phyloP scores from a whole-genome alignment of 2,329 filamentous ascomycete species.

The Cryphonectria japonica region DNA sequence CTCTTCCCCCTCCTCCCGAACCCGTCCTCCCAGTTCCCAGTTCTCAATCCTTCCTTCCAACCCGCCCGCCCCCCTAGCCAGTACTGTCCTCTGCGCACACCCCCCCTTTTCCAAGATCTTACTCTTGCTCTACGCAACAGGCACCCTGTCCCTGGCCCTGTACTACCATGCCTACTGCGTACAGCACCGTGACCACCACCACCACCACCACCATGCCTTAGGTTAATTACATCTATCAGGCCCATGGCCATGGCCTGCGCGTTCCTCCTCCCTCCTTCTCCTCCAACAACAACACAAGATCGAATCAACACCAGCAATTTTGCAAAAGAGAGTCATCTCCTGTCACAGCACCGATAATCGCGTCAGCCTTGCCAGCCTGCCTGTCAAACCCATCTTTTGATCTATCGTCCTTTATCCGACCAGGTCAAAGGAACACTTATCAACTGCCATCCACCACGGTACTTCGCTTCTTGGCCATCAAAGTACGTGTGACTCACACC shows the following conservation, averaged over 20 bases:
- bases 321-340: conserved; percentile 57
- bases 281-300: conserved; percentile 55
- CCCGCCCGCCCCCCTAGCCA: background rate
- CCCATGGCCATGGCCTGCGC: conserved; percentile 32
- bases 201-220: conserved; percentile 9
- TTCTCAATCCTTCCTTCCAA: conserved; percentile 12
- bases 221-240: conserved; percentile 23
- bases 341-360: conserved; percentile 65
- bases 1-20: background rate
- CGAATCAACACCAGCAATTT: conserved; percentile 45
- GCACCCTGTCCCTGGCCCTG: conserved; percentile 14
- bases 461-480: conserved; percentile 40
- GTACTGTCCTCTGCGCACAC: background rate
- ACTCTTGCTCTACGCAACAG: background rate
- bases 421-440: conserved; percentile 32
- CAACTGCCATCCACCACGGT: conserved; percentile 33
- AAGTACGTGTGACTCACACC: conserved; percentile 43
- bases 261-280: conserved; percentile 42
- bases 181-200: background rate
- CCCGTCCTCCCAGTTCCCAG: background rate
- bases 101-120: background rate
- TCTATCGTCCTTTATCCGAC: conserved; percentile 37
- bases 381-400: conserved; percentile 38
- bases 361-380: conserved; percentile 55
- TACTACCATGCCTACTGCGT: conserved; percentile 13